phyloP scores from a whole-genome alignment of 2,329 filamentous ascomycete genomes.

The Xylaria sp. region DNA sequence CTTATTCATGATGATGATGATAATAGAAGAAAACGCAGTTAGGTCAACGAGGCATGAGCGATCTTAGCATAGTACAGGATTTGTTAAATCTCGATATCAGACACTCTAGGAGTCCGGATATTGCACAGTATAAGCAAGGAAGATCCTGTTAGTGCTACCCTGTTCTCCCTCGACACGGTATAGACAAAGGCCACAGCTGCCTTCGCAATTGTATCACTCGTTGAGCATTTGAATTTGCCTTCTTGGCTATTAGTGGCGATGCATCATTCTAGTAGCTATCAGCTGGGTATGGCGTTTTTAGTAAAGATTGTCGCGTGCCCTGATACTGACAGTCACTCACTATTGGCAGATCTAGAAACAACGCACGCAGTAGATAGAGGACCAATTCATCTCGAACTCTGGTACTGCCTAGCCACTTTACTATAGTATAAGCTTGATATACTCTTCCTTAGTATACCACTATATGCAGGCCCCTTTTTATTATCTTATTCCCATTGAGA shows the following conservation, averaged over 20 bases:
- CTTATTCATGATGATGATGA: constrained; percentile 35
- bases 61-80: constrained; percentile 34
- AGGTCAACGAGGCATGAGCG: constrained; percentile 30
- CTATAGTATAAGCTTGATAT: background rate
- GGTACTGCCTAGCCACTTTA: background rate
- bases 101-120: constrained; percentile 17
- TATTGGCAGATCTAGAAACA: background rate
- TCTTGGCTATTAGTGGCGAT: background rate
- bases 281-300: background rate
- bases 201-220: constrained; percentile 6
- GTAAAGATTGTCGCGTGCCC: background rate
- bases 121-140: constrained; percentile 17
- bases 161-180: constrained; percentile 15
- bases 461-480: constrained; percentile 12
- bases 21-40: constrained; percentile 29
- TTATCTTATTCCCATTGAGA: background rate
- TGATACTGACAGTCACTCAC: background rate
- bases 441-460: no score
- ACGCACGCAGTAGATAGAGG: background rate
- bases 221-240: background rate
- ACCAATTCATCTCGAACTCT: background rate
- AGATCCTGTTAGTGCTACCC: constrained; percentile 12
- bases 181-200: constrained; percentile 13
- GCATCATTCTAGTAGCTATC: background rate
- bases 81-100: constrained; percentile 24